Evolutionary conservation across 306 rosid genomes (phyloP).

Genomic region (Mimosa pudica): DNA sequence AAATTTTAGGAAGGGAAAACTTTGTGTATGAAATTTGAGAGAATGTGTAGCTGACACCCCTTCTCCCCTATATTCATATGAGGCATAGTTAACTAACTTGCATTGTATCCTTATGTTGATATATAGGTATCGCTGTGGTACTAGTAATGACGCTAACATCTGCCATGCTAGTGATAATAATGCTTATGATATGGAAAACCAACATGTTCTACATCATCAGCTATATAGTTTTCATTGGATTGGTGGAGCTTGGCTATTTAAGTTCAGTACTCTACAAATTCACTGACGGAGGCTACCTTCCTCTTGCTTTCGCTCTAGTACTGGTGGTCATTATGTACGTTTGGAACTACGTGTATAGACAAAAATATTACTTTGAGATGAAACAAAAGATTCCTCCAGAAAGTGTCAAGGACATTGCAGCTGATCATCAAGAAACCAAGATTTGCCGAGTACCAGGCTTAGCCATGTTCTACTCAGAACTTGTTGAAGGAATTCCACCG

Average conservation of each 20-base stretch:
- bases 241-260: neutral
- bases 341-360: neutral
- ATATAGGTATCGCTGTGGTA: neutral
- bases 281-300: conserved; percentile 2
- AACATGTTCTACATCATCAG: neutral
- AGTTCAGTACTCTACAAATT: conserved; percentile 17
- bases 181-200: conserved; percentile 13
- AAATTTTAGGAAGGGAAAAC: no score
- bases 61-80: no score
- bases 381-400: neutral
- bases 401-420: neutral
- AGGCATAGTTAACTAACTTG: no score
- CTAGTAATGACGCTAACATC: conserved; percentile 1
- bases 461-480: conserved; percentile 15
- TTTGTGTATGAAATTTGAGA: no score
- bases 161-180: neutral
- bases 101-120: no score
- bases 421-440: neutral
- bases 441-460: neutral
- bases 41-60: no score
- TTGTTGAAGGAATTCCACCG: conserved; percentile 1
- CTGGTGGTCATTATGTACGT: neutral
- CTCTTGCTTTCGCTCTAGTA: neutral
- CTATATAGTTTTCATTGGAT: neutral
- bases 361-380: neutral